Evolutionary conservation across 768 basidiomycete species (phyloP), one percentile per base, ranked within the genome.

Genomic region (Suillus lakei): DNA sequence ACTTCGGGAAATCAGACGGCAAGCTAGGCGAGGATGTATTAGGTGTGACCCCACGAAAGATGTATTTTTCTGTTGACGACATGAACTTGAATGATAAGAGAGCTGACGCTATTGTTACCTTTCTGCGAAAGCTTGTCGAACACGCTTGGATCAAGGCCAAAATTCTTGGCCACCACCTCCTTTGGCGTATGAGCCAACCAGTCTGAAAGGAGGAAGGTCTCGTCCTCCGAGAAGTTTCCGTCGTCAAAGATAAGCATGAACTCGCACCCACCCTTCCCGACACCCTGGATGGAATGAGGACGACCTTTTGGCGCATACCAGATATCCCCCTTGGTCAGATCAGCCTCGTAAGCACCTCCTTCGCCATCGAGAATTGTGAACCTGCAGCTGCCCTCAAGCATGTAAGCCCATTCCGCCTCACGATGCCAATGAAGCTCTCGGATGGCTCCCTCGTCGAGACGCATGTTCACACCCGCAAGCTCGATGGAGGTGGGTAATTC

Each of bases 121-220:
- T 59, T 63, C 30, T 58, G 34, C 34, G 86, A 84, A 50, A 87
- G 83, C 60, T 82, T 78, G 61, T 85, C 79, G 67, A 85, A 85
- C 3, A 80, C 74, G 65, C 81, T 71, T 21, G 76, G 73, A 59
- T 71, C 69, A 28, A 81, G 70, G 28, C 81, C 79, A 68, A 88
- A 87, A 70, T 87, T 88, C 76, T 86, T 86, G 18, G 85, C 84
- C 7, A 87, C 69, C 8, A 85, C 81, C 36, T 77, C 74, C 65
- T 77, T 71, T 15, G 61, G 61, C 9, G 44, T 62, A 69, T 88
- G 87, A 10, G 86, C 79, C 15, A n/a, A 87, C 85, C 87, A 89
- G 67, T 88, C 86, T 26, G 86, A 87, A 26, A 63, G 53, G 16
- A 82, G 75, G 68, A 86, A 86, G 0, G 84, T 86, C 2, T 76